Base-by-base conservation (phyloP, 148 eudicot genomes). In the Mesembryanthemum crystallinum region DNA sequence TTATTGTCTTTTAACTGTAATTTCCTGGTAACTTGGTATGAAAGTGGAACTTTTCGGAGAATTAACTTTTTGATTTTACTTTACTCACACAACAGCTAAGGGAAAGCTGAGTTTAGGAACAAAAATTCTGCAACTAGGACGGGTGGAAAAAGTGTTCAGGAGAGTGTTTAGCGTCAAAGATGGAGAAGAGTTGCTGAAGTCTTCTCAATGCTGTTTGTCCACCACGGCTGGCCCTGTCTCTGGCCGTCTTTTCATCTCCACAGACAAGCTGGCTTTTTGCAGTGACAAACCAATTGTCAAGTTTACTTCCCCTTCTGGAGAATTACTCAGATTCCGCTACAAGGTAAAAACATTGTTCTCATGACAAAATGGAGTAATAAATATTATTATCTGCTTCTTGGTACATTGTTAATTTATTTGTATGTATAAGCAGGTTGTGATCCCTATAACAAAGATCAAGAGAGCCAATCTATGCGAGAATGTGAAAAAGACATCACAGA, bases 361-460 rank as follows among this genome's bases (percentile, higher is more conserved):
- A 6, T 39, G 43, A 39, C 43, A 39, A 5, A 0, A 39, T 39
- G 43, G 43, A 39, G 8, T 37, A 37, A 39, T n/a, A n/a, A n/a
- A n/a, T n/a, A n/a, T n/a, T n/a, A n/a, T n/a, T n/a, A n/a, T n/a
- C n/a, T n/a, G 9, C 9, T 0, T 39, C 3, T 39, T 39, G 43
- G 0, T 39, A 5, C 43, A 6, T 39, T 5, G n/a, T 39, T 39
- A 39, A 5, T 39, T 39, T n/a, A n/a, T n/a, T n/a, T n/a, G n/a
- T n/a, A 45, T 45, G 14, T 45, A 45, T 8, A 0, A 8, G n/a
- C 23, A 77, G 81, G 75, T 72, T 14, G 58, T 78, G 55, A 78
- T 78, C 30, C 88, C 85, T 20, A 24, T 77, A n/a, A 37, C 58
- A 1, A 85, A 85, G 77, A 74, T 85, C 52, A 77, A 61, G 43